Evolutionary conservation across 768 basidiomycete genomes (phyloP).

Genomic region (Cystofilobasidium capitatum): DNA sequence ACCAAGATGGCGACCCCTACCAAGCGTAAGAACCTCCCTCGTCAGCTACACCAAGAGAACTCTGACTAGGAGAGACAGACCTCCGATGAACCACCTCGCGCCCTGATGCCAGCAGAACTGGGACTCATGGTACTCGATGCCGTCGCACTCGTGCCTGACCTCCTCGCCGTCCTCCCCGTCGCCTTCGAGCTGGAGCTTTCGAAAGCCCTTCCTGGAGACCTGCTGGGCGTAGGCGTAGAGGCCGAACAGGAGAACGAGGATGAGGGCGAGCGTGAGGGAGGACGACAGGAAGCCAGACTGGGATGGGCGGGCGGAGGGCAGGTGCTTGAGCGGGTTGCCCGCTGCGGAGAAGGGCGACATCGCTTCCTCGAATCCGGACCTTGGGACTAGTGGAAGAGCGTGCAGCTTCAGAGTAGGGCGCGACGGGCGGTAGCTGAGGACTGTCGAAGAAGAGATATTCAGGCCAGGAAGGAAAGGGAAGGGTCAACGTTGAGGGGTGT

Average conservation of each 20-base stretch:
- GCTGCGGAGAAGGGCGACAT: background rate
- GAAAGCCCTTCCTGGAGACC: background rate
- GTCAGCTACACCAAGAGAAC: background rate
- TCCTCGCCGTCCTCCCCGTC: conserved; percentile 1
- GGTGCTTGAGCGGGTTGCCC: background rate
- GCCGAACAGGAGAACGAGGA: conserved; percentile 12
- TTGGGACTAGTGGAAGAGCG: background rate
- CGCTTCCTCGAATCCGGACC: background rate
- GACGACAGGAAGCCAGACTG: conserved; percentile 22
- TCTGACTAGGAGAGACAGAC: background rate
- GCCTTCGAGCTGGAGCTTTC: background rate
- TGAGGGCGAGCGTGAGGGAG: conserved; percentile 5
- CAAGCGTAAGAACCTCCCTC: too few relatives aligned
- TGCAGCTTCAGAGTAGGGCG: background rate
- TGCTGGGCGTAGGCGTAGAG: background rate
- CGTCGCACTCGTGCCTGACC: background rate
- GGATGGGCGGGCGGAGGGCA: background rate
- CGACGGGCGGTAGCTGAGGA: too few relatives aligned
- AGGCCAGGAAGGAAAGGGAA: too few relatives aligned
- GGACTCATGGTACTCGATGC: background rate
- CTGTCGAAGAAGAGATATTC: too few relatives aligned
- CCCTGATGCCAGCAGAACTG: conserved; percentile 6
- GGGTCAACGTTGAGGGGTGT: background rate
- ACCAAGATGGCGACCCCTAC: conserved; percentile 4
- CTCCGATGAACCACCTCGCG: background rate